Conservation (phyloP, 352 stramenopile genomes). For the Pythium aristosporum region DNA sequence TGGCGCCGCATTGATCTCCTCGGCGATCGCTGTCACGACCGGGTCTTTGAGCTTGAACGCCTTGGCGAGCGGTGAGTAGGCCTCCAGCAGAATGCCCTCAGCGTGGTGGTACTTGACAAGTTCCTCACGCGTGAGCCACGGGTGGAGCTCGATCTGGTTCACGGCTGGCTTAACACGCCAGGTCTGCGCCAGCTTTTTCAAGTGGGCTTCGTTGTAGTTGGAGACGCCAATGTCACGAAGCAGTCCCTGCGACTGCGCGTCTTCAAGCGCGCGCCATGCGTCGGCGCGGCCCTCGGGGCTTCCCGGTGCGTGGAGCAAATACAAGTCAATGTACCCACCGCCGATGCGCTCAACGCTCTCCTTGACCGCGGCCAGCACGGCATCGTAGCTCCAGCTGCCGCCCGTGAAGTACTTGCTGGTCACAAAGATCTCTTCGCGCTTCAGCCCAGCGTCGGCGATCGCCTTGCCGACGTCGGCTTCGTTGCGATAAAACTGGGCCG, state of each 20-base stretch:
- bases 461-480: conserved; percentile 70
- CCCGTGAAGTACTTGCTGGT: conserved; percentile 54
- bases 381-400: conserved; percentile 52
- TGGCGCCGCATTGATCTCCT: conserved; percentile 14
- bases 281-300: conserved; percentile 30
- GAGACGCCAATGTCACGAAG: conserved; percentile 72
- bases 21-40: conserved; percentile 26
- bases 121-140: conserved; percentile 61
- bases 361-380: conserved; percentile 35
- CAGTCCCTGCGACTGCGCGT: conserved; percentile 34
- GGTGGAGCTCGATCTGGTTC: conserved; percentile 84
- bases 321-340: conserved; percentile 70
- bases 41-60: conserved; percentile 29
- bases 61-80: conserved; percentile 52
- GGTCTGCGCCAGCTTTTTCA: conserved; percentile 61
- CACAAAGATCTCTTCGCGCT: conserved; percentile 61
- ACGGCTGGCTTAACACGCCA: conserved; percentile 60
- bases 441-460: conserved; percentile 46
- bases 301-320: conserved; percentile 65
- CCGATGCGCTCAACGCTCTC: conserved; percentile 39
- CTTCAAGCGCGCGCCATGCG: conserved; percentile 34
- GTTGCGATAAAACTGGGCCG: conserved; percentile 88
- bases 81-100: conserved; percentile 45
- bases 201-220: conserved; percentile 72
- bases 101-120: conserved; percentile 59